Base-by-base conservation (phyloP, 2,329 filamentous ascomycete species). In the Capronia epimyces region DNA sequence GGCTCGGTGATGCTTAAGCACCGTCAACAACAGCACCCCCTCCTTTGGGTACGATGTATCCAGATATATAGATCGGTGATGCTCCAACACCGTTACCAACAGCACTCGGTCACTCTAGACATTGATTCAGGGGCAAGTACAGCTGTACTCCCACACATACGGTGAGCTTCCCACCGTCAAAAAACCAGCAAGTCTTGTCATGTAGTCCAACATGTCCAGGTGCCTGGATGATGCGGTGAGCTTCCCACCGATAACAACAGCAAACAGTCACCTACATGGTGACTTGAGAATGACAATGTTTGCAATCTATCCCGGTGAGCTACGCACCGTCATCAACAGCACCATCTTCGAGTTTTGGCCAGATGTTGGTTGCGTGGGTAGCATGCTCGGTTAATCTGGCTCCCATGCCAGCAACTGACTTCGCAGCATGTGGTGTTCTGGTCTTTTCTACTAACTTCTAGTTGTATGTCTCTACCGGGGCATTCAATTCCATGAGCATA, bases 91-190 rank as follows among this genome's bases (percentile, higher is more conserved):
- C 43, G 40, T 46, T 22, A 41, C 24, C 50, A 56, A 49, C 47
- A 49, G 54, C 50, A 50, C 27, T 31, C 50, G 18, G 44, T 52
- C 29, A 32, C 7, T 32, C 41, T 39, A 13, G 20, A 15, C 39
- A 15, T 20, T 24, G 22, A 22, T 42, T 13, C 8, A 16, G 3
- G 22, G 21, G 8, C 4, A 20, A 39, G 9, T 39, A 20, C 16
- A 18, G 20, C 36, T 25, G 21, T 13, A 42, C 20, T 25, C 15
- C n/a, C 20, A 21, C 31, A 41, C 24, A n/a, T n/a, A 57, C 49
- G 55, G 55, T 57, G 55, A 57, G 55, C 51, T 57, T 54, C 49
- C 49, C 55, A 57, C 55, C 55, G 48, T 50, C 54, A 49, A 46
- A 57, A 57, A 57, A 54, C 39, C 45, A 49, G 48, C 47, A 51